Base-by-base conservation (phyloP, 345 rosid genomes). In the Salix koriyanagi region DNA sequence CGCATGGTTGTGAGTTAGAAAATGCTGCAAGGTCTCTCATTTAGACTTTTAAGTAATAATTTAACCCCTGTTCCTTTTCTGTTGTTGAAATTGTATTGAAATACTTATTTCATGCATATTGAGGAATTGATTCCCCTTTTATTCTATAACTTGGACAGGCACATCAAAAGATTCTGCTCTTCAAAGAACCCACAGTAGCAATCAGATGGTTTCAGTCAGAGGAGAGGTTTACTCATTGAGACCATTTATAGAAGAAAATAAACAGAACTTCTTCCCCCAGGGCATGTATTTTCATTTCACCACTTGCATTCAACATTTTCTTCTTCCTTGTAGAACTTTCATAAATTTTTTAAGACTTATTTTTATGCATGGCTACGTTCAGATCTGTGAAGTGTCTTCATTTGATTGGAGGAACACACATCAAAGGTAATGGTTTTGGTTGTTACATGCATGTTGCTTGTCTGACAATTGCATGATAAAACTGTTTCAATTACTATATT, bases 111-210 rank as follows among this genome's bases (percentile, higher is more conserved):
- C 23, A 19, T 21, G 25, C 60, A 19, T 21, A 19, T 54, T 54
- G 4, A 54, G 60, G 23, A 54, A 54, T 21, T 54, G 60, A 54
- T 54, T 9, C 60, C 60, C 23, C 60, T 54, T 54, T 19, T 54
- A 54, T 54, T 8, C 4, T 54, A 23, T 67, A 76, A 71, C 25
- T 30, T 72, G 70, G 70, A 54, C 64, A 81, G 85, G 83, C 72
- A 79, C 79, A 76, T 72, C 76, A 64, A 83, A 84, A 79, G 79
- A 83, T 64, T 75, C 80, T 76, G 71, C 77, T 44, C 74, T 80
- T 82, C 76, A 30, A 65, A 76, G 70, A 78, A 79, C 78, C 74
- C 72, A 39, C 66, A 60, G 66, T 54, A 48, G 66, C 54, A 66
- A 76, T 70, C 77, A 76, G 62, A 77, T 39, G 42, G 65, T 73